Evolutionary conservation across 2,329 filamentous ascomycete genomes (phyloP).

Genomic region (Atkinsonella hypoxylon): DNA sequence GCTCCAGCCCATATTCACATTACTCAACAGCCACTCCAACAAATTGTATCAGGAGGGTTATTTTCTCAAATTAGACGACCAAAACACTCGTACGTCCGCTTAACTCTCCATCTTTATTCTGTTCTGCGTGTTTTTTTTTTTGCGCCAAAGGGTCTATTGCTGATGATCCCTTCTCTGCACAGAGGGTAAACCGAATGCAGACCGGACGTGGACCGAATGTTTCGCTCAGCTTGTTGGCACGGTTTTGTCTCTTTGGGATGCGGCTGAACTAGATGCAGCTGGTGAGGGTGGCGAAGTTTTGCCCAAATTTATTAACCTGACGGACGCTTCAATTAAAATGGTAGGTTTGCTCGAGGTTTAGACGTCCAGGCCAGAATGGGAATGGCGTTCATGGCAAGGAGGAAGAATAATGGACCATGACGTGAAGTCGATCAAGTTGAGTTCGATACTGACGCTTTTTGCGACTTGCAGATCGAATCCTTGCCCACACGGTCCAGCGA

Average conservation of each 20-base stretch:
- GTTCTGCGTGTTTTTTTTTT: not conserved
- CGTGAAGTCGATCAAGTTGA: too few relatives aligned
- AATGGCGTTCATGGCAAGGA: not conserved
- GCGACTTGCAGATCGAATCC: slow-evolving; percentile 58
- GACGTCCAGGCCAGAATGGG: not conserved
- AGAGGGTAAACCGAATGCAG: slow-evolving; percentile 79
- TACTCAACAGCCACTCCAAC: slow-evolving; percentile 88
- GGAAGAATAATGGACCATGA: not conserved
- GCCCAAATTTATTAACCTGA: slow-evolving; percentile 90
- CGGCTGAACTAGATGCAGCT: slow-evolving; percentile 76
- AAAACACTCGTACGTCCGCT: slow-evolving; percentile 66
- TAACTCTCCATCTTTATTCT: not conserved
- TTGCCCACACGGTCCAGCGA: slow-evolving; percentile 68
- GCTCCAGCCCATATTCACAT: slow-evolving; percentile 85
- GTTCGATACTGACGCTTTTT: not conserved
- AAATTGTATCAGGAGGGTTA: slow-evolving; percentile 98
- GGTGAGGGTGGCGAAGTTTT: slow-evolving; percentile 76
- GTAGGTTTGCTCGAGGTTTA: slow-evolving; percentile 34
- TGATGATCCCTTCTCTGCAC: slow-evolving; percentile 7
- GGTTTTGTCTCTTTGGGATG: slow-evolving; percentile 91
- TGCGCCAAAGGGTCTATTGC: not conserved
- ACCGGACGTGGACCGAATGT: slow-evolving; percentile 89
- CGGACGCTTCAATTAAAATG: slow-evolving; percentile 97
- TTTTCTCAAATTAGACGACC: slow-evolving; percentile 90
- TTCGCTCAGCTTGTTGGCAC: slow-evolving; percentile 95